A percentile compares a stretch with the other conserved stretches of the same genome.
These are phyloP conservation scores for Forsythia viridissima DNA, from an alignment of 257 asterid species.

Conservation along the genomic window DNA sequence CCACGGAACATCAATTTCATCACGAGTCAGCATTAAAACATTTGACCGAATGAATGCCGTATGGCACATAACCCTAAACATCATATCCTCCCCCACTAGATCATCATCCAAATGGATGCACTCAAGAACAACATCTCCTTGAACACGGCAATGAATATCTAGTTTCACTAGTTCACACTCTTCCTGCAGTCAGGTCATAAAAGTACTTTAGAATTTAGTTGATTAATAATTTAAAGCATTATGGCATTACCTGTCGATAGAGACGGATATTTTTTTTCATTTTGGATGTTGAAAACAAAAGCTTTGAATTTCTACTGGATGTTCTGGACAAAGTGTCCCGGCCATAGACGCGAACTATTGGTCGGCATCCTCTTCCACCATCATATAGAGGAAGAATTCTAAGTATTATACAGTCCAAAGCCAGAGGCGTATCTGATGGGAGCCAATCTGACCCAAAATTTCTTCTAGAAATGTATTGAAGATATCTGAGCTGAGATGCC, in stretches of 20 bases:
- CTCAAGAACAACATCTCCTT: slow-evolving; percentile 94
- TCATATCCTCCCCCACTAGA: slow-evolving; percentile 80
- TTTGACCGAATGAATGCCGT: slow-evolving; percentile 89
- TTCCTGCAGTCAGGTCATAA: slow-evolving; percentile 61
- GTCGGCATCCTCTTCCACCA: slow-evolving; percentile 86
- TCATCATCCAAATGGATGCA: slow-evolving; percentile 91
- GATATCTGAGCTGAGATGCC: slow-evolving; percentile 98
- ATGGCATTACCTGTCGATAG: slow-evolving; percentile 66
- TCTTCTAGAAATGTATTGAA: slow-evolving; percentile 87
- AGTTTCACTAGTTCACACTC: slow-evolving; percentile 85
- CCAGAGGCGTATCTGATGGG: slow-evolving; percentile 84
- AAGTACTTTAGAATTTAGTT: slow-evolving; percentile 25
- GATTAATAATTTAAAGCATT: slow-evolving; percentile 11
- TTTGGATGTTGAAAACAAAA: slow-evolving; percentile 72
- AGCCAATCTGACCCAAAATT: slow-evolving; percentile 86
- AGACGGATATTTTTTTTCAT: slow-evolving; percentile 55
- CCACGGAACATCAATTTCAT: slow-evolving; percentile 91
- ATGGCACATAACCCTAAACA: slow-evolving; percentile 90
- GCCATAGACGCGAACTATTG: slow-evolving; percentile 85
- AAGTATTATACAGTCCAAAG: slow-evolving; percentile 78
- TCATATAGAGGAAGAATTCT: slow-evolving; percentile 69
- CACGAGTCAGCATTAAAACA: slow-evolving; percentile 76
- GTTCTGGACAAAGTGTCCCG: slow-evolving; percentile 79
- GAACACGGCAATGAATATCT: slow-evolving; percentile 69
- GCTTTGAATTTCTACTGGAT: slow-evolving; percentile 84